Evolutionary conservation across 2,329 filamentous ascomycete species (phyloP), one percentile per base, ranked within the genome.

Genomic region (Colletotrichum salicis): DNA sequence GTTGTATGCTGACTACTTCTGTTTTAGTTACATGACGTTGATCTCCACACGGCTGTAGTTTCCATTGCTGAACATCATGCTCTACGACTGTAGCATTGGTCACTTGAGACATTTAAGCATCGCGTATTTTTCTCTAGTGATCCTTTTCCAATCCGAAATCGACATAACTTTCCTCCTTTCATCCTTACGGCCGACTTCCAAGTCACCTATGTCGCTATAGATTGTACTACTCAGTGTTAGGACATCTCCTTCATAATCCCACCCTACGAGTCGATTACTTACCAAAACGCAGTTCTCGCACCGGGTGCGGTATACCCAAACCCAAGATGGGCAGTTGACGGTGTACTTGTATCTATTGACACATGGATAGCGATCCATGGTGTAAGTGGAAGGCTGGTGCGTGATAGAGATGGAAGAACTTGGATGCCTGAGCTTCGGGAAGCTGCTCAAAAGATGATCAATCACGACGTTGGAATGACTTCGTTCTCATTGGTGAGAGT

Each of bases 401-500:
- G 41, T 22, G n/a, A 0, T 4, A 0, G 0, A n/a, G 4, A n/a
- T 4, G 8, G 3, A 7, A 4, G 8, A 7, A 48, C 8, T n/a
- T 48, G 8, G 33, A n/a, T 48, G 41, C 4, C n/a, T 48, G 41
- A 48, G 41, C 4, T 11, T 48, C 8, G 19, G 6, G 19, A 48
- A 11, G 7, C 4, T 2, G 8, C 15, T 10, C 19, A 22, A 22
- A 22, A 22, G 10, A n/a, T 48, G 41, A n/a, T 11, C 8, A 10
- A 11, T 10, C 22, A 10, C 19, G 19, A 48, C n/a, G 10, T 48
- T 2, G 1, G 22, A 8, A 48, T 48, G 41, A 19, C 19, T 22
- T 48, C 10, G 41, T 8, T 19, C 8, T 48, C 19, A 48, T 41
- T 19, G 15, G 41, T 3, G 8, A 48, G 19, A 10, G n/a, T 48